Conservation (phyloP, 2,329 filamentous ascomycete species). For the Exophiala mesophila region DNA sequence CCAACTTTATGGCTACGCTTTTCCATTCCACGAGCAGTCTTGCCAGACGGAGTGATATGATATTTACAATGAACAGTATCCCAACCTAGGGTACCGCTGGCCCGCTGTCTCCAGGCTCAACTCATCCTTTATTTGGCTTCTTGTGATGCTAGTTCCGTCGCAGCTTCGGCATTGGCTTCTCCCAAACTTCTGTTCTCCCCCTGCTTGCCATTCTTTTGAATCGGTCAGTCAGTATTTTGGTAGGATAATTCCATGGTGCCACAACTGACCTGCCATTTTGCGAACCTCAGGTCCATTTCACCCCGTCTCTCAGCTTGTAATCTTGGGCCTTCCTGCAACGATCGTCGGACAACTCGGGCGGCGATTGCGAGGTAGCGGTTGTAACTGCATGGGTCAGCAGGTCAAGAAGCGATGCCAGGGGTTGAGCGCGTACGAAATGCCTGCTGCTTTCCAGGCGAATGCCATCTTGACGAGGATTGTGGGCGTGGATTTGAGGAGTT, state of each 20-base stretch:
- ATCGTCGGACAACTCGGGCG: constrained; percentile 89
- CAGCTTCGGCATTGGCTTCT: constrained; percentile 48
- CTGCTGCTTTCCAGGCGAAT: constrained; percentile 97
- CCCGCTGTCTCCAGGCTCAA: constrained; percentile 15
- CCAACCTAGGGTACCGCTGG: no score
- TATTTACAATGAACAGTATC: constrained; percentile 2
- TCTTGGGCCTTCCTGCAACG: constrained; percentile 92
- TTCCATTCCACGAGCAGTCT: no score
- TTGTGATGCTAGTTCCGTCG: constrained; percentile 40
- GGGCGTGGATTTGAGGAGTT: not conserved
- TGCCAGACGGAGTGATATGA: no score
- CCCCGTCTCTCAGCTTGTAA: constrained; percentile 82
- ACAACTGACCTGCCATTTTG: constrained; percentile 87
- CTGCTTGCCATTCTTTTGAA: constrained; percentile 83
- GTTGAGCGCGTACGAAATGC: constrained; percentile 69
- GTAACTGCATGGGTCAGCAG: constrained; percentile 65
- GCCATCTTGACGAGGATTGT: constrained; percentile 55
- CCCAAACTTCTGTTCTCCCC: constrained; percentile 73
- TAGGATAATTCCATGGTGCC: no score
- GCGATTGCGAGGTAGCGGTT: constrained; percentile 98
- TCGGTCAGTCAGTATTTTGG: constrained; percentile 13
- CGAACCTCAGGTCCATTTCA: constrained; percentile 80
- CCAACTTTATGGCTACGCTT: no score
- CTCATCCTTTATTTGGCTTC: constrained; percentile 38
- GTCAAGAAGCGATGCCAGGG: constrained; percentile 27